Base-by-base conservation (phyloP, 345 rosid genomes). In the Heritiera fomes region DNA sequence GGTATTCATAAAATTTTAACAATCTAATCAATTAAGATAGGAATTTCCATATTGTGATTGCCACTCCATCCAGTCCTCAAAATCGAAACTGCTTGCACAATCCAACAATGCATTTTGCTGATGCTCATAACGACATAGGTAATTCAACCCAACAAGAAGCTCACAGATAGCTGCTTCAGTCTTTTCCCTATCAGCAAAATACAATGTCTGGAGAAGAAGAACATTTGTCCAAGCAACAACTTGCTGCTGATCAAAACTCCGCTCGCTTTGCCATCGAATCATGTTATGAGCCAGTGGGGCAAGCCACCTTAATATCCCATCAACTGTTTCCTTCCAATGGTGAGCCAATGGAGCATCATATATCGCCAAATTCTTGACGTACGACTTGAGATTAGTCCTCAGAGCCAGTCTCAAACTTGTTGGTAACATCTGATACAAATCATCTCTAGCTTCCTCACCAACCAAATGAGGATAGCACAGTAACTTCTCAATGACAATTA, bases 341-440 rank as follows among this genome's bases (percentile, higher is more conserved):
- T 94, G 97, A 64, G 98, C 99, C 18, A 96, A 87, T 2, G 97
- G 94, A 74, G 99, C 98, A 77, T 96, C 99, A 71, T 91, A 93
- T 76, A 93, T 96, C 0, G 95, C 97, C 83, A 96, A 78, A 82
- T 91, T 88, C 87, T 90, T 91, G 79, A 89, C 81, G 69, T 94
- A 94, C 2, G 91, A 87, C 84, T 89, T 91, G 71, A 96, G 93
- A 76, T 84, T 91, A 14, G 86, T 86, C 82, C 88, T 90, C 79
- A 96, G 49, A 2, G 85, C 85, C 75, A 86, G 78, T 82, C 94
- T 89, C 76, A 96, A 85, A 86, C 99, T 96, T 8, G 58, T 14
- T 5, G 58, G 58, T 18, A 53, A 53, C 58, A 53, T 53, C n/a
- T 53, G 58, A 53, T 53, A 94, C 82, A 96, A 87, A 89, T 96